Conservation (phyloP, 805 yeast species). For the Spathaspora boniae region DNA sequence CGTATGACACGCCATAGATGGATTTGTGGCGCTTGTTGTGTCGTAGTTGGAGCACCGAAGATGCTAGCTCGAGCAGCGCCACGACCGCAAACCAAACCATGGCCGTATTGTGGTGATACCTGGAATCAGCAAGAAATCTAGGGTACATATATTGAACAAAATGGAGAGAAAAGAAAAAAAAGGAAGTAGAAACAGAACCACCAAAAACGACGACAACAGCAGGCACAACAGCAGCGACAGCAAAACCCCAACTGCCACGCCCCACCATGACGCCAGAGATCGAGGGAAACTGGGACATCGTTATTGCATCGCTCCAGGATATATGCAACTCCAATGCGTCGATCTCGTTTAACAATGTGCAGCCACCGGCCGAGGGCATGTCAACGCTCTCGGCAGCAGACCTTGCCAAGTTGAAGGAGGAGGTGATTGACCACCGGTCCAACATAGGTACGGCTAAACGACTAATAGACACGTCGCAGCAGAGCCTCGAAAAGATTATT, state of each 20-base stretch:
- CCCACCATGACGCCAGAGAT: constrained; percentile 20
- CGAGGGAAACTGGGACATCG: constrained; percentile 69
- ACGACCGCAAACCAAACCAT: not conserved
- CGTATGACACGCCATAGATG: constrained; percentile 19
- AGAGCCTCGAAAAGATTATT: constrained; percentile 48
- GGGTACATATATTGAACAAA: no score
- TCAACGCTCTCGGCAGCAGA: constrained; percentile 35
- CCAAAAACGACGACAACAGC: not conserved
- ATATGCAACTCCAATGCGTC: constrained; percentile 60
- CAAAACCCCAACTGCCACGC: not conserved
- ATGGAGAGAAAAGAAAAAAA: not conserved
- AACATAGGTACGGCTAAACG: constrained; percentile 51
- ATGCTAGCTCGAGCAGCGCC: constrained; percentile 2
- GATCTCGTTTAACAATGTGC: constrained; percentile 32
- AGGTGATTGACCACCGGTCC: constrained; percentile 49
- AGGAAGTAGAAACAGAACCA: not conserved
- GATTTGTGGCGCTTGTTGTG: constrained; percentile 15
- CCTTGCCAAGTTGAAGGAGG: constrained; percentile 36
- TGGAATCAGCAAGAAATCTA: no score
- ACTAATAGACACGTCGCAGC: constrained; percentile 34
- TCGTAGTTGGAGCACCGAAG: constrained; percentile 11
- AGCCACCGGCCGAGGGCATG: constrained; percentile 20
- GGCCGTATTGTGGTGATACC: not conserved
- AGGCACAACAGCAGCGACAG: not conserved
- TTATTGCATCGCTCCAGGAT: constrained; percentile 64